Conservation (phyloP, 768 basidiomycete species). For the Leccinum subtestaceum region DNA sequence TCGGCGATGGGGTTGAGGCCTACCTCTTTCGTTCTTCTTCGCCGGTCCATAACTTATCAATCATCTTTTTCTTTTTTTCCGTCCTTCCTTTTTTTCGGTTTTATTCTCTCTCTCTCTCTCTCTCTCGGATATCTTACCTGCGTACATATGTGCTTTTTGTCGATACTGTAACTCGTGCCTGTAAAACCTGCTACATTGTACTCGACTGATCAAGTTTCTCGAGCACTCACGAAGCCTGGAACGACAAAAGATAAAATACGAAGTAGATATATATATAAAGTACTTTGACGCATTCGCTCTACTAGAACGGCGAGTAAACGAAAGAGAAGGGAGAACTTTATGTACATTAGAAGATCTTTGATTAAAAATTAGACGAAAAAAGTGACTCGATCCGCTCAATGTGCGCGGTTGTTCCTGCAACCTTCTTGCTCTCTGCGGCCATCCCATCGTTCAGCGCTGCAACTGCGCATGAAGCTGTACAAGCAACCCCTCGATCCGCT, state of each 20-base stretch:
- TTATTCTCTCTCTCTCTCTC: not conserved
- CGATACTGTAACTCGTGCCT: constrained; percentile 15
- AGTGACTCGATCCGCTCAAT: not conserved
- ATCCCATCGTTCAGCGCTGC: constrained; percentile 9
- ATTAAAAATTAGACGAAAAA: not conserved
- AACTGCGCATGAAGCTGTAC: constrained; percentile 28
- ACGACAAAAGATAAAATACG: constrained; percentile 3
- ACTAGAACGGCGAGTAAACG: not conserved
- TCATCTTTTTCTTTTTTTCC: constrained; percentile 10
- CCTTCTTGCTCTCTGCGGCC: not conserved
- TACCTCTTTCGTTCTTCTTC: not conserved
- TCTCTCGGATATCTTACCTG: constrained; percentile 9
- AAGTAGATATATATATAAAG: not conserved
- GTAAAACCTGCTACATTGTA: constrained; percentile 6
- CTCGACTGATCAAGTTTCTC: not conserved
- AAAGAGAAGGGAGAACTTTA: not conserved
- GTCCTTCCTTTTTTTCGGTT: not conserved
- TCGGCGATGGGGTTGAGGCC: constrained; percentile 24
- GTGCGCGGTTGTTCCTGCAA: not conserved
- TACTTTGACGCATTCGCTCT: not conserved
- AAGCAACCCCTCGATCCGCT: constrained; percentile 48
- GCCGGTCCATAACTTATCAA: constrained; percentile 27
- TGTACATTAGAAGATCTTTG: not conserved
- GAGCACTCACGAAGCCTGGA: not conserved
- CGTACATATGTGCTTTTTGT: not conserved